phyloP scores from a whole-genome alignment of 441 rosid genomes.

The Aquilaria agallochum region DNA sequence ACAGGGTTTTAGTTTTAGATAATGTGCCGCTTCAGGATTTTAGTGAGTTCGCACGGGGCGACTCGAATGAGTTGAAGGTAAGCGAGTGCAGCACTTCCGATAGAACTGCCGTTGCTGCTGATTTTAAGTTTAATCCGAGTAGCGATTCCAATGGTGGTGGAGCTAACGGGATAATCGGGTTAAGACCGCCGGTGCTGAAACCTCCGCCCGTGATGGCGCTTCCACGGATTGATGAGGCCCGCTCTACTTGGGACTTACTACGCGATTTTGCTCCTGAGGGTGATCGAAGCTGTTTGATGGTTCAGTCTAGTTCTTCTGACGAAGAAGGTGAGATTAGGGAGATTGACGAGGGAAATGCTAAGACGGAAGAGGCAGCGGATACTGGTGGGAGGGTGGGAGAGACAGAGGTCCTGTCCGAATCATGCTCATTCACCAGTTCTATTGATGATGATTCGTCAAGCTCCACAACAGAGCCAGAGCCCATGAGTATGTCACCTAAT shows the following conservation, averaged over 20 bases:
- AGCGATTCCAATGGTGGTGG: constrained; percentile 12
- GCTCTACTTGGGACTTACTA: constrained; percentile 69
- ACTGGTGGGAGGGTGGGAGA: constrained; percentile 19
- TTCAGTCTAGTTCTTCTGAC: constrained; percentile 20
- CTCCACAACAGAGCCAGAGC: constrained; percentile 40
- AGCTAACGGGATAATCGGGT: constrained; percentile 49
- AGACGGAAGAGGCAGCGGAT: constrained; percentile 22
- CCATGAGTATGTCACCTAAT: constrained; percentile 45
- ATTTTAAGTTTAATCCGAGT: constrained; percentile 5
- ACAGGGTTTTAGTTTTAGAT: constrained; percentile 18
- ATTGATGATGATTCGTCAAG: constrained; percentile 69
- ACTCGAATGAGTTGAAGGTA: constrained; percentile 15
- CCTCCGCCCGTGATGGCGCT: constrained; percentile 60
- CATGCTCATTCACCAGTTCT: constrained; percentile 60
- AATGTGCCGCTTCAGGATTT: constrained; percentile 13
- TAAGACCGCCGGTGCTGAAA: constrained; percentile 58
- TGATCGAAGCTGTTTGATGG: constrained; percentile 17
- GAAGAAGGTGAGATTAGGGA: constrained; percentile 26
- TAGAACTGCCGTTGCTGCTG: constrained; percentile 1
- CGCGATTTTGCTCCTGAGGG: constrained; percentile 42
- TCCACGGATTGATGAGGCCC: constrained; percentile 29
- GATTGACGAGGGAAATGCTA: constrained; percentile 8
- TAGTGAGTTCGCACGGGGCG: constrained; percentile 24
- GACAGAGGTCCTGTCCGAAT: constrained; percentile 29
- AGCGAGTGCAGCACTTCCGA: neutral